Conservation (phyloP, 2,329 filamentous ascomycete species). For the Leptographium radiaticola region DNA sequence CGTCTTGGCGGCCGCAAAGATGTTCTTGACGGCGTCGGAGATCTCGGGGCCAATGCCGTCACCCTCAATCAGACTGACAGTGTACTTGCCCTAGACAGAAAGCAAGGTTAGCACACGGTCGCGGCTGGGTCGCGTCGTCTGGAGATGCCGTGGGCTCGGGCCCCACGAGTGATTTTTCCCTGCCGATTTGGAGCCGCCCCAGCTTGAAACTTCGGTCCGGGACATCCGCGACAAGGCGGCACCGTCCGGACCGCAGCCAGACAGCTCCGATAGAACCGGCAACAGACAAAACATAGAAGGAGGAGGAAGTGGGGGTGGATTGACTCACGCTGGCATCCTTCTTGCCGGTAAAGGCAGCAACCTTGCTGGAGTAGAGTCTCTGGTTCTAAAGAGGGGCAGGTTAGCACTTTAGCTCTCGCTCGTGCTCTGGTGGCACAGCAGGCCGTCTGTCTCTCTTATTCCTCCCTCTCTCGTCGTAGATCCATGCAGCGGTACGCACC, state of each 20-base stretch:
- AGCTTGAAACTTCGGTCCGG: not conserved
- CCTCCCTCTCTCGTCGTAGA: not conserved
- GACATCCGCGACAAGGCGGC: not conserved
- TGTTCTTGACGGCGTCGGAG: conserved; percentile 94
- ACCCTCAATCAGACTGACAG: conserved; percentile 94
- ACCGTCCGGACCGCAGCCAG: not conserved
- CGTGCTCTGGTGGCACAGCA: too few species aligned
- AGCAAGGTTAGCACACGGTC: not conserved
- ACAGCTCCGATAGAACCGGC: not conserved
- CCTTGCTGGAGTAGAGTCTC: conserved; percentile 53
- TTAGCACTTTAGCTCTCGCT: not conserved
- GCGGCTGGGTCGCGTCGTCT: not conserved
- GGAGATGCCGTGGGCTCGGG: not conserved
- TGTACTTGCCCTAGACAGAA: conserved; percentile 67
- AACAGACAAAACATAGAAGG: not conserved
- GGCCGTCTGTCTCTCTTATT: too few species aligned
- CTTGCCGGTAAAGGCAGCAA: conserved; percentile 86
- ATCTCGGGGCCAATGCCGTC: conserved; percentile 99
- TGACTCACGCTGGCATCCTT: conserved; percentile 77
- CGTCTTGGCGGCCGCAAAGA: conserved; percentile 85
- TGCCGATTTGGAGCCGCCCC: not conserved
- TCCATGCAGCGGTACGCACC: conserved; percentile 30
- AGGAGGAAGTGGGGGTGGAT: not conserved
- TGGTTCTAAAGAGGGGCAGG: conserved; percentile 25
- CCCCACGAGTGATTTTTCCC: not conserved